Conservation (phyloP, 805 yeast genomes). For the Pichia heedii region DNA sequence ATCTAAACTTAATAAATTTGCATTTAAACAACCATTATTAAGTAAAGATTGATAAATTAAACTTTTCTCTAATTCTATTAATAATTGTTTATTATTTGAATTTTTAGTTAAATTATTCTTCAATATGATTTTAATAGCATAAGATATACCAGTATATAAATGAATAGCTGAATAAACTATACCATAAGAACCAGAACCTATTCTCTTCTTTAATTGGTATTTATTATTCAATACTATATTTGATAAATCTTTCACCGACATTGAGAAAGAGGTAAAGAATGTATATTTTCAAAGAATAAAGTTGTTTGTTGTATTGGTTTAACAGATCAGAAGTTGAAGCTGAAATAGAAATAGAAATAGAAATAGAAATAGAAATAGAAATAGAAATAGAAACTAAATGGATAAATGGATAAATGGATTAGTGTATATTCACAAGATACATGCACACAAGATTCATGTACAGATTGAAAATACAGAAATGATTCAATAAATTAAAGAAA, state of each 20-base stretch:
- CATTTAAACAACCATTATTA: constrained; percentile 21
- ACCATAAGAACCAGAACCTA: constrained; percentile 86
- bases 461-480: too few relatives aligned
- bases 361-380: too few relatives aligned
- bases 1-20: constrained; percentile 28
- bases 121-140: constrained; percentile 66
- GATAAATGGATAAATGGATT: too few relatives aligned
- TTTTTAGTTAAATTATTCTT: constrained; percentile 33
- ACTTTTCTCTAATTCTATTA: constrained; percentile 23
- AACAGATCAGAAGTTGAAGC: too few relatives aligned
- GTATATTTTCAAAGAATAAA: too few relatives aligned
- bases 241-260: constrained; percentile 22
- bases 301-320: too few relatives aligned
- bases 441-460: too few relatives aligned
- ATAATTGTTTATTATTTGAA: constrained; percentile 23
- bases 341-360: too few relatives aligned
- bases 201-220: constrained; percentile 37
- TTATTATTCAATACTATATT: constrained; percentile 28
- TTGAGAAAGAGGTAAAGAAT: neutral
- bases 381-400: too few relatives aligned
- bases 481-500: too few relatives aligned
- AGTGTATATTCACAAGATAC: too few relatives aligned
- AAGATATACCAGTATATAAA: constrained; percentile 36
- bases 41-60: constrained; percentile 18
- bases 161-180: constrained; percentile 65